Conservation (phyloP, 306 rosid genomes). For the Aeschynomene evenia region DNA sequence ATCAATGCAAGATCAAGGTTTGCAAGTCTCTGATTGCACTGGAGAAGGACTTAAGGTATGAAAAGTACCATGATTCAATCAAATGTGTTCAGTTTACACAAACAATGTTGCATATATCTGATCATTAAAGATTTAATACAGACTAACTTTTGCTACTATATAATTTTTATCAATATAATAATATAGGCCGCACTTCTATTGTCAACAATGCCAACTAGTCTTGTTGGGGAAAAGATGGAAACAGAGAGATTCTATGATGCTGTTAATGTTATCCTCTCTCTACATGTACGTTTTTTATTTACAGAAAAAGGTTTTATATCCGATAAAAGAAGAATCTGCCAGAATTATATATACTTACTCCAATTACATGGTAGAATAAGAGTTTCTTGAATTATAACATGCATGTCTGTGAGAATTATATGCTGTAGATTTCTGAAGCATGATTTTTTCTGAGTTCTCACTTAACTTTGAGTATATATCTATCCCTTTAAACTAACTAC, state of each 20-base stretch:
- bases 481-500: background rate
- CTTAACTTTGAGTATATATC: background rate
- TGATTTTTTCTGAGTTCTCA: background rate
- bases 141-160: background rate
- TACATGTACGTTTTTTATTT: slow-evolving; percentile 38
- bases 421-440: too few species aligned
- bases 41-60: slow-evolving; percentile 72
- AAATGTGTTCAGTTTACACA: too few species aligned
- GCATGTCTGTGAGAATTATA: too few species aligned
- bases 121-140: too few species aligned
- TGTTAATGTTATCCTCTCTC: slow-evolving; percentile 59
- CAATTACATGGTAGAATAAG: too few species aligned
- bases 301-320: too few species aligned
- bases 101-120: too few species aligned
- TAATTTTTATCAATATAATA: background rate
- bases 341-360: too few species aligned
- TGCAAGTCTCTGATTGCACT: slow-evolving; percentile 72
- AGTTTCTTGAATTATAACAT: too few species aligned
- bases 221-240: slow-evolving; percentile 44
- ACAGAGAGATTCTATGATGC: slow-evolving; percentile 46
- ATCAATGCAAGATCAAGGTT: slow-evolving; percentile 55
- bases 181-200: slow-evolving; percentile 52
- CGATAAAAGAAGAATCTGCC: too few species aligned
- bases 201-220: slow-evolving; percentile 45
- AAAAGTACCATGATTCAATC: too few species aligned